A percentile compares a stretch with the other conserved stretches of the same genome.
Evolutionary conservation across 1,139 yeast species (phyloP).

Genomic region (Nakaseomyces kungkrabaensis): DNA sequence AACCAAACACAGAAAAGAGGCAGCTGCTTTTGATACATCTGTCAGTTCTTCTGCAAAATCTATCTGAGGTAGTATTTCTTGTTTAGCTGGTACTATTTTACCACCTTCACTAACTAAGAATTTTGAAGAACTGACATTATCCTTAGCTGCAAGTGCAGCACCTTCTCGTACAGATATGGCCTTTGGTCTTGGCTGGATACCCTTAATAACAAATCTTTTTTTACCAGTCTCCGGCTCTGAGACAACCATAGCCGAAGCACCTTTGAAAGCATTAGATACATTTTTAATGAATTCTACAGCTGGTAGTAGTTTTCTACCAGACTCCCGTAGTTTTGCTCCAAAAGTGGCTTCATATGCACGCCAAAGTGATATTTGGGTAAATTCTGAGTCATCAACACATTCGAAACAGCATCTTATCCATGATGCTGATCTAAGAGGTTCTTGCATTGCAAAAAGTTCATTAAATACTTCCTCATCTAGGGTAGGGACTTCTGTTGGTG

Average conservation of each 20-base stretch:
- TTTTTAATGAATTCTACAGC: constrained; percentile 96
- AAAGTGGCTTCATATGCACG: constrained; percentile 87
- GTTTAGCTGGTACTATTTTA: constrained; percentile 18
- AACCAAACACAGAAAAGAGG: constrained; percentile 26
- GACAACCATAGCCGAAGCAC: constrained; percentile 89
- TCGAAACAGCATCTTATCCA: constrained; percentile 94
- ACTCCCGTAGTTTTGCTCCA: constrained; percentile 39
- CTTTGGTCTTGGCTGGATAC: constrained; percentile 56
- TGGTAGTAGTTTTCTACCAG: constrained; percentile 57
- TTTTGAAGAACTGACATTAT: constrained; percentile 10
- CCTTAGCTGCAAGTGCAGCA: background rate
- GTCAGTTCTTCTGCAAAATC: constrained; percentile 24
- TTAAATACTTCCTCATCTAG: constrained; percentile 51
- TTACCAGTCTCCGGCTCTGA: constrained; percentile 46
- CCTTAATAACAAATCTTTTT: constrained; percentile 82
- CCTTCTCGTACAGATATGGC: constrained; percentile 8
- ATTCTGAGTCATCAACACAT: constrained; percentile 67
- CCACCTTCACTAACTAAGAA: constrained; percentile 13
- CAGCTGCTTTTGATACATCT: constrained; percentile 27
- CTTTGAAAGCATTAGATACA: constrained; percentile 83
- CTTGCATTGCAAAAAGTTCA: constrained; percentile 57
- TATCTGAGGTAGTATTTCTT: constrained; percentile 20
- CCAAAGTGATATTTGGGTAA: constrained; percentile 94
- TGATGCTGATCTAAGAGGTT: constrained; percentile 85
- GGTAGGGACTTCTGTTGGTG: constrained; percentile 51